Percentiles rank a stretch among this genome's conserved stretches.
These are phyloP conservation scores for Yarrowia sp. DNA, from an alignment of 805 yeast genomes.

Conservation along the genomic window DNA sequence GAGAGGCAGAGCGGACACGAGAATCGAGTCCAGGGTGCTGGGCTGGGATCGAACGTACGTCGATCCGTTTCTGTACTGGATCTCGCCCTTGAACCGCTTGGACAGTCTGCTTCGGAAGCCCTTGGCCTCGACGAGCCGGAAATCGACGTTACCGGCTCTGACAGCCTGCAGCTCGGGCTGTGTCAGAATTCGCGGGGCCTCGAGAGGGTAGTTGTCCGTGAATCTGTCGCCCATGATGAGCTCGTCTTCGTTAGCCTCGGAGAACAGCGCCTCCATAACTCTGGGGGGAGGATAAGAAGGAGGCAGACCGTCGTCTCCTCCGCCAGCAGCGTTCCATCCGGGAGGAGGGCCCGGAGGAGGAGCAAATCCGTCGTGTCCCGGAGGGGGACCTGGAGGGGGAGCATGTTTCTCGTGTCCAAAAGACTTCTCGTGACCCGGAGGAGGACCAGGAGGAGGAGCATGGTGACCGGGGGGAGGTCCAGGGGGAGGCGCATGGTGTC, in stretches of 20 bases:
- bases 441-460: slow-evolving; percentile 12
- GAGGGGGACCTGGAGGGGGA: slow-evolving; percentile 6
- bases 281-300: slow-evolving; percentile 21
- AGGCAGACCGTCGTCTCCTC: slow-evolving; percentile 14
- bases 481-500: not conserved
- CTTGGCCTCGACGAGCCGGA: slow-evolving; percentile 2
- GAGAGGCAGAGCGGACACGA: slow-evolving; percentile 30
- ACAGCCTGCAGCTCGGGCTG: slow-evolving; percentile 4
- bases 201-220: slow-evolving; percentile 18
- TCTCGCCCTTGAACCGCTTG: slow-evolving; percentile 30
- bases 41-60: slow-evolving; percentile 29
- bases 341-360: slow-evolving; percentile 27
- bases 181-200: slow-evolving; percentile 11
- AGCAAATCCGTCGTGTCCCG: slow-evolving; percentile 4
- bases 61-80: slow-evolving; percentile 30
- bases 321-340: not conserved
- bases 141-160: not conserved
- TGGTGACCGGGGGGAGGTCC: slow-evolving; percentile 3
- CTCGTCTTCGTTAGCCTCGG: slow-evolving; percentile 19
- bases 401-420: no score
- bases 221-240: slow-evolving; percentile 15
- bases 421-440: not conserved
- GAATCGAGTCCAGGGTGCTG: slow-evolving; percentile 28
- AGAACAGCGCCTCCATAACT: slow-evolving; percentile 20
- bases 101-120: slow-evolving; percentile 8